Conservation (phyloP, 2,329 filamentous ascomycete species). For the Trichoderma atroviride region DNA sequence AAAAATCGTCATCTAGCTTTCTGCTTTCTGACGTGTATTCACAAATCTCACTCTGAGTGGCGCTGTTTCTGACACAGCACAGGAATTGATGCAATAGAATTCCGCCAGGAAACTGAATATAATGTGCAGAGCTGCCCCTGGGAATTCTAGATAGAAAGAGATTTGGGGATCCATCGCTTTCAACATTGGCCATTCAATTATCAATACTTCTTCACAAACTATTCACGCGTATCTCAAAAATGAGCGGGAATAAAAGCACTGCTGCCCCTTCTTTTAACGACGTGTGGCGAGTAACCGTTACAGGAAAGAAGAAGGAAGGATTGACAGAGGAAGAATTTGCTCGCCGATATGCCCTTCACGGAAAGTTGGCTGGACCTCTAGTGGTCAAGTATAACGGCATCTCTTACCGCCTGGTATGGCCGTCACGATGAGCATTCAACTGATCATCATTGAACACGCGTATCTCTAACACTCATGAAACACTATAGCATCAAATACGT, state of each 20-base stretch:
- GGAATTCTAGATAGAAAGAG: too few relatives aligned
- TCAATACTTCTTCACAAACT: background rate
- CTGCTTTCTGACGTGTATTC: background rate
- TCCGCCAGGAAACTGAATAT: background rate
- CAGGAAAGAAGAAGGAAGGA: slow-evolving; percentile 15
- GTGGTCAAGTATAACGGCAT: slow-evolving; percentile 19
- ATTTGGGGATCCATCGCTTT: too few relatives aligned
- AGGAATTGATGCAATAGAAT: too few relatives aligned
- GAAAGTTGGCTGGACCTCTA: slow-evolving; percentile 2
- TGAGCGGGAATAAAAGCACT: background rate
- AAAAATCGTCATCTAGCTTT: background rate
- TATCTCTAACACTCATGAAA: background rate
- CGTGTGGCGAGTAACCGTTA: slow-evolving; percentile 9
- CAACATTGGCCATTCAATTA: background rate
- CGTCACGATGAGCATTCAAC: background rate
- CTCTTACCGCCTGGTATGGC: slow-evolving; percentile 17
- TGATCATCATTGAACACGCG: too few relatives aligned
- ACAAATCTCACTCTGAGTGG: background rate
- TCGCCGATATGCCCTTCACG: slow-evolving; percentile 20
- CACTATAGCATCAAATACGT: background rate
- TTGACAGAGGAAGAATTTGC: slow-evolving; percentile 17
- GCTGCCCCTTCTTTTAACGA: background rate
- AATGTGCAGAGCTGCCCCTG: background rate
- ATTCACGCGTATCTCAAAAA: background rate
- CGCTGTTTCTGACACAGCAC: background rate